These are phyloP conservation scores for Cutaneotrichosporon cyanovorans DNA, from an alignment of 1,284 basidiomycete genomes.

Conservation along the genomic window DNA sequence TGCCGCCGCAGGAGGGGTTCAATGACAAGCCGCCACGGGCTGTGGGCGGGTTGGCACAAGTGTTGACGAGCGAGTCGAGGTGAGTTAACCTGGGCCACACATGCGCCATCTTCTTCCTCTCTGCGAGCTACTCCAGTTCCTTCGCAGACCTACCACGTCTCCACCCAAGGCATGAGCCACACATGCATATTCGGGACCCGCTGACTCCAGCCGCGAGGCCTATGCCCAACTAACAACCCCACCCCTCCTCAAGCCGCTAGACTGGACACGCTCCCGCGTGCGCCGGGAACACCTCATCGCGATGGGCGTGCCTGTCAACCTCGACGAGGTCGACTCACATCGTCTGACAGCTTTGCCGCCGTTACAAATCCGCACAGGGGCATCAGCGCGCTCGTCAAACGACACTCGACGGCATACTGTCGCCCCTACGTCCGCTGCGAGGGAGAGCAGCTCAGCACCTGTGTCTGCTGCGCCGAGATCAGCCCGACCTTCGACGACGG, in stretches of 20 bases:
- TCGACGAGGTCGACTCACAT: slow-evolving; percentile 75
- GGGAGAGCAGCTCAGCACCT: background rate
- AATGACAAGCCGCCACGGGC: slow-evolving; percentile 68
- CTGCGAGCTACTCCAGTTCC: too few species aligned
- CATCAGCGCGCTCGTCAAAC: background rate
- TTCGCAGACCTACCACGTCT: too few species aligned
- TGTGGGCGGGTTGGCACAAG: slow-evolving; percentile 68
- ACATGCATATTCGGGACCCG: slow-evolving; percentile 3
- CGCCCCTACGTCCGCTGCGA: background rate
- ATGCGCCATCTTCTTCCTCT: background rate
- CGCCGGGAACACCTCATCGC: slow-evolving; percentile 79
- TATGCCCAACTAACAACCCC: slow-evolving; percentile 55
- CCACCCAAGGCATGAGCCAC: slow-evolving; percentile 22
- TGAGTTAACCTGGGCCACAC: slow-evolving; percentile 39
- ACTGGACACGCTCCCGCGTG: slow-evolving; percentile 83
- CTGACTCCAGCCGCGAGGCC: slow-evolving; percentile 57
- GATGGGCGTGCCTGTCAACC: slow-evolving; percentile 82
- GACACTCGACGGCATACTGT: background rate
- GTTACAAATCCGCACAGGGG: slow-evolving; percentile 63
- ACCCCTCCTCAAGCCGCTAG: slow-evolving; percentile 60
- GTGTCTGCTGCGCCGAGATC: slow-evolving; percentile 12
- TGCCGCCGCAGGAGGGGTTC: slow-evolving; percentile 50
- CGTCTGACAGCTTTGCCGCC: slow-evolving; percentile 64
- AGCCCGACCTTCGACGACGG: slow-evolving; percentile 42
- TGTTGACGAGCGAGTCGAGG: slow-evolving; percentile 61